Conservation (phyloP, 2,329 filamentous ascomycete species). For the Pseudocercospora cruenta region DNA sequence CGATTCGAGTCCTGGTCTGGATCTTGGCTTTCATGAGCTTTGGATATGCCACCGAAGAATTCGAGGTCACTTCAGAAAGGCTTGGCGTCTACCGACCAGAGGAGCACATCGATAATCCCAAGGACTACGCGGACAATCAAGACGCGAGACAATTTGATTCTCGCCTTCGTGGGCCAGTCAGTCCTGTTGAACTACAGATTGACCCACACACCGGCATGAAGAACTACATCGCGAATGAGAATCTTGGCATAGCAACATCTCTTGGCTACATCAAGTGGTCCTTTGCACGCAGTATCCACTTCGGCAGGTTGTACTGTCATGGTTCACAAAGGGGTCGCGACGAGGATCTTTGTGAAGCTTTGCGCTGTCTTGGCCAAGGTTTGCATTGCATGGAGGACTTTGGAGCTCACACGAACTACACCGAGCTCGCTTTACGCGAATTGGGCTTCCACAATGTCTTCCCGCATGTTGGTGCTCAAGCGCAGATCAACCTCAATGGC, state of each 20-base stretch:
- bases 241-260: slow-evolving; percentile 85
- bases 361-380: slow-evolving; percentile 56
- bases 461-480: slow-evolving; percentile 53
- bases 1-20: slow-evolving; percentile 59
- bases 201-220: slow-evolving; percentile 82
- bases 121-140: slow-evolving; percentile 74
- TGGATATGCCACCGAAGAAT: slow-evolving; percentile 60
- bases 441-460: slow-evolving; percentile 57
- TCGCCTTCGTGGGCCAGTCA: slow-evolving; percentile 78
- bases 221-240: slow-evolving; percentile 96
- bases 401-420: slow-evolving; percentile 59
- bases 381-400: slow-evolving; percentile 60
- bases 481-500: slow-evolving; percentile 50
- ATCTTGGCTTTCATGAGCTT: slow-evolving; percentile 61
- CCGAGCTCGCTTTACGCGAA: slow-evolving; percentile 57
- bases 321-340: slow-evolving; percentile 47
- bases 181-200: slow-evolving; percentile 49
- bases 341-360: slow-evolving; percentile 53
- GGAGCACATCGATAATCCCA: slow-evolving; percentile 59
- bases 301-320: slow-evolving; percentile 52
- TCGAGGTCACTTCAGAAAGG: slow-evolving; percentile 59
- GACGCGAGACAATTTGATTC: slow-evolving; percentile 83
- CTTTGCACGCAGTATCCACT: slow-evolving; percentile 54
- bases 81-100: slow-evolving; percentile 56
- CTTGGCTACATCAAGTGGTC: slow-evolving; percentile 62